Conservation (phyloP, 2,329 filamentous ascomycete genomes). For the Colletotrichum sp. region DNA sequence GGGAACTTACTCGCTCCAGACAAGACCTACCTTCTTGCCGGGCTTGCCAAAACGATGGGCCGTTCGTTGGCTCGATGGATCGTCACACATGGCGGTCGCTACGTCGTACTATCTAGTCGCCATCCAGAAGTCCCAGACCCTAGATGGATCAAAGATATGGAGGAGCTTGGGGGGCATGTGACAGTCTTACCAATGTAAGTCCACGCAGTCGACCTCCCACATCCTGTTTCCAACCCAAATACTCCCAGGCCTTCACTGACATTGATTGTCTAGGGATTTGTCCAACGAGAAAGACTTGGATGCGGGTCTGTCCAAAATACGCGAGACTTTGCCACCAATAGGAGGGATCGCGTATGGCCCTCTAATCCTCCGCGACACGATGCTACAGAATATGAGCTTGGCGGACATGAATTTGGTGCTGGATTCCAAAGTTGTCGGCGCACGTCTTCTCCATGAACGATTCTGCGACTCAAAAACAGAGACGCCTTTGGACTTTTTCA, state of each 20-base stretch:
- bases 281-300: constrained; percentile 19
- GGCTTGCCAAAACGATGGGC: constrained; percentile 34
- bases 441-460: constrained; percentile 31
- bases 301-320: constrained; percentile 16
- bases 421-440: constrained; percentile 39
- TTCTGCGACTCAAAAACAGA: constrained; percentile 22
- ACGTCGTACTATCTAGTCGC: constrained; percentile 40
- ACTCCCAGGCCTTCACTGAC: not conserved
- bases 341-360: constrained; percentile 48
- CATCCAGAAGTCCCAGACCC: constrained; percentile 26
- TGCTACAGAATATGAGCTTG: constrained; percentile 32
- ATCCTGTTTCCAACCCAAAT: not conserved
- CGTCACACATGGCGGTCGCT: constrained; percentile 33
- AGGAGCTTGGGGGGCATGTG: not conserved
- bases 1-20: constrained; percentile 18
- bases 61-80: constrained; percentile 40
- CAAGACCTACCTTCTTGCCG: constrained; percentile 36
- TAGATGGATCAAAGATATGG: constrained; percentile 1
- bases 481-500: constrained; percentile 38
- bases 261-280: not conserved
- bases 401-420: constrained; percentile 29
- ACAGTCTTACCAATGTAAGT: constrained; percentile 14
- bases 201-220: not conserved
- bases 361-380: constrained; percentile 45
- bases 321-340: constrained; percentile 34